These are phyloP conservation scores for Pinus tabuliformis DNA, from an alignment of 75 land plant species.

Conservation along the genomic window DNA sequence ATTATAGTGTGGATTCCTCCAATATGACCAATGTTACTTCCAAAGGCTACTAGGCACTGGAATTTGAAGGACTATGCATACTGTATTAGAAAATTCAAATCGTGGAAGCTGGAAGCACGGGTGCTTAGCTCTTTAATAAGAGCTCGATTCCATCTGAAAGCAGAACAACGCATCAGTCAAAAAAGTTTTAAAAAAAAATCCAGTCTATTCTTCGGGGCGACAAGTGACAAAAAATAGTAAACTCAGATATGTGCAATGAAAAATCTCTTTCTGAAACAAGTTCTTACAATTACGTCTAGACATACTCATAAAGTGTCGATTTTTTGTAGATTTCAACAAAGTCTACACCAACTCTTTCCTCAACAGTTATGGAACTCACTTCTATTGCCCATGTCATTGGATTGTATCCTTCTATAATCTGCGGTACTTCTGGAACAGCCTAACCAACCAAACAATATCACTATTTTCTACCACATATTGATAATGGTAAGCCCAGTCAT, in stretches of 20 bases:
- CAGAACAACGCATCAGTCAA: slow-evolving; percentile 6
- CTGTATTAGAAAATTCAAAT: slow-evolving; percentile 27
- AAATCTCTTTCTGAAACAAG: not conserved
- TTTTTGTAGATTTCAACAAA: slow-evolving; percentile 50
- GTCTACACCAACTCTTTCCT: slow-evolving; percentile 41
- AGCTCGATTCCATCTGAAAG: slow-evolving; percentile 65
- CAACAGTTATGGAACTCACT: slow-evolving; percentile 37
- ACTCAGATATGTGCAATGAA: slow-evolving; percentile 26
- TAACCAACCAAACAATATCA: slow-evolving; percentile 9
- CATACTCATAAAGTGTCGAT: slow-evolving; percentile 52
- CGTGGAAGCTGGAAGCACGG: slow-evolving; percentile 39
- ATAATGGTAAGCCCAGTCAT: not conserved
- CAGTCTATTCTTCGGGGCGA: no score
- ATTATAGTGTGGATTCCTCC: slow-evolving; percentile 40
- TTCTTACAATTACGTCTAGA: not conserved
- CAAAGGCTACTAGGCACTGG: slow-evolving; percentile 41
- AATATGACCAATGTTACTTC: slow-evolving; percentile 55
- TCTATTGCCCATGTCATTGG: slow-evolving; percentile 82
- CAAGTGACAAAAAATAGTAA: slow-evolving; percentile 12
- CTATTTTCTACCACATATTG: not conserved
- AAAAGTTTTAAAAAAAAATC: slow-evolving; percentile 22
- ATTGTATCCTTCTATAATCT: slow-evolving; percentile 59
- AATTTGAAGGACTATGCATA: slow-evolving; percentile 34
- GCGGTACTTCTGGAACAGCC: slow-evolving; percentile 41
- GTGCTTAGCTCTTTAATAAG: slow-evolving; percentile 63